Evolutionary conservation across 345 rosid genomes (phyloP), one percentile per base, ranked within the genome.

Genomic region (Dimocarpus longan): DNA sequence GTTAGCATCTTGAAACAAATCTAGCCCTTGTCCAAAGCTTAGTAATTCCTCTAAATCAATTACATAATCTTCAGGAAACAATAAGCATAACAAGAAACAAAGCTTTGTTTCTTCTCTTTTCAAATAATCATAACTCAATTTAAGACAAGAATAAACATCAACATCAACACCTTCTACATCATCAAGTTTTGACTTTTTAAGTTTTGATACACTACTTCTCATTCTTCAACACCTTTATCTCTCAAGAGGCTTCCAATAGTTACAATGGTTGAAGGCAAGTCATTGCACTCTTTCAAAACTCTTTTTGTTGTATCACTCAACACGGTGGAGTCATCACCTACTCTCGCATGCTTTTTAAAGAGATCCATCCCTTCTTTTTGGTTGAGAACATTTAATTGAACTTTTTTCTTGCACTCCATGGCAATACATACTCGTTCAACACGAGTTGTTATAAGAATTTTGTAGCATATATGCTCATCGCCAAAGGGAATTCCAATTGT

Each of bases 371-470:
- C 73, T 56, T 80, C 79, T 0, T 64, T 46, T 50, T 75, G 46
- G 5, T 18, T 48, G 10, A 80, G 71, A 10, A 2, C 12, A 7
- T 13, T 18, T n/a, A 68, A 3, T 8, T 5, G 6, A 22, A 77
- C 39, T 5, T 6, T 24, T 4, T 3, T 19, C 5, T 60, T 43
- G 39, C 54, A 9, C 1, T 28, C 2, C 1, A 82, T 78, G 5
- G 8, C 42, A 10, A 2, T 2, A 1, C 63, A 66, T 24, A 82
- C 57, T 22, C 73, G 16, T 0, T 3, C 2, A 0, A 2, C 40
- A 6, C 83, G 73, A 0, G 86, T 64, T 0, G 78, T 80, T 7
- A 83, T 19, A 12, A 83, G 44, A 7, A 83, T 28, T 46, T 77
- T 80, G 44, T 76, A 76, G 0, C 32, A 43, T 2, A 15, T 70